A percentile compares a stretch with the other conserved stretches of the same genome.
Conservation (phyloP, 768 basidiomycete species). For the Rhodotorula paludigena region DNA sequence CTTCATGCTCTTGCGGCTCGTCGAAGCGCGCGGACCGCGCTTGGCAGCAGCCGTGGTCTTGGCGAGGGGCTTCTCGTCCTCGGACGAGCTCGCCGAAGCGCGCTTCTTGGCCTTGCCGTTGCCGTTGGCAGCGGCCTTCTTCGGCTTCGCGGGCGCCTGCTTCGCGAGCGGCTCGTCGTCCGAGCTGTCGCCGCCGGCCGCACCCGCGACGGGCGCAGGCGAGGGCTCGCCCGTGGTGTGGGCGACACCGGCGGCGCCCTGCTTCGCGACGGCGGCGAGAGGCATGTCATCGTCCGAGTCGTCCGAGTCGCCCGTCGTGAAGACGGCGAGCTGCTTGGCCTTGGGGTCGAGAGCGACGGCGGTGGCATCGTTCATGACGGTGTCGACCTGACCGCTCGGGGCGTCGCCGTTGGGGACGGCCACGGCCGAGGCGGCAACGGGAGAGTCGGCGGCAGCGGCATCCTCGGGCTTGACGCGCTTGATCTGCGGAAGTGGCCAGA, state of each 20-base stretch:
- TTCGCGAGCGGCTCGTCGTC: constrained; percentile 20
- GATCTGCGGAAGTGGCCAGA: neutral
- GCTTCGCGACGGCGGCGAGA: constrained; percentile 7
- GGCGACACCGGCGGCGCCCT: neutral
- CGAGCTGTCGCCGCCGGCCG: neutral
- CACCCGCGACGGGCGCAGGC: neutral
- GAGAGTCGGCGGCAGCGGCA: neutral
- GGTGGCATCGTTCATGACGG: constrained; percentile 34
- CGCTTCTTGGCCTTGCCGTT: constrained; percentile 47
- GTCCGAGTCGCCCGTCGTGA: constrained; percentile 14
- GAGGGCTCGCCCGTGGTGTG: neutral
- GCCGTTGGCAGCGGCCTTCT: too few relatives aligned
- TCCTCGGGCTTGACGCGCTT: constrained; percentile 13
- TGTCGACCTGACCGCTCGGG: constrained; percentile 8
- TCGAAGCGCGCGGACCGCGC: constrained; percentile 32
- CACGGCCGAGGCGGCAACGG: neutral
- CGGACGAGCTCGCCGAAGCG: constrained; percentile 20
- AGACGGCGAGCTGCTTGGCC: constrained; percentile 18
- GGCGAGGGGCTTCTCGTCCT: constrained; percentile 40
- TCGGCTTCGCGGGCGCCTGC: constrained; percentile 36
- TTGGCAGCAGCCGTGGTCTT: constrained; percentile 39
- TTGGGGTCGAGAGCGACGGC: constrained; percentile 21
- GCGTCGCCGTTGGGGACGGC: constrained; percentile 6
- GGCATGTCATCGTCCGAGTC: constrained; percentile 19
- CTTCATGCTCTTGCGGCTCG: constrained; percentile 46